A percentile compares a stretch with the other conserved stretches of the same genome.
phyloP scores from a whole-genome alignment of 306 rosid genomes.

The Glycine soja region DNA sequence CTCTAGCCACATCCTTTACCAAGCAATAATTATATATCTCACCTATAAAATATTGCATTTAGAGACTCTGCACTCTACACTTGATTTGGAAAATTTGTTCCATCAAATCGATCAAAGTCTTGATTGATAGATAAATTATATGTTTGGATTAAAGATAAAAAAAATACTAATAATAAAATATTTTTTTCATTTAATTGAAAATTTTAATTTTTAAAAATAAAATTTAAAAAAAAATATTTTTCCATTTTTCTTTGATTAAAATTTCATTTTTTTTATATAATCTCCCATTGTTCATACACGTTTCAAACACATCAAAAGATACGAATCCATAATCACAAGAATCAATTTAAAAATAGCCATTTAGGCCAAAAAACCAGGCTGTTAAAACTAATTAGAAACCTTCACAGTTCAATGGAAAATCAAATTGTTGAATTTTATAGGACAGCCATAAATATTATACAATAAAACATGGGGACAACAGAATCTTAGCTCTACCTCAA shows the following conservation, averaged over 20 bases:
- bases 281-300: neutral
- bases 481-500: neutral
- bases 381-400: neutral
- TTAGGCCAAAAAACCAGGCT: neutral
- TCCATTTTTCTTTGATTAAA: too few species aligned
- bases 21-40: neutral
- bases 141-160: neutral
- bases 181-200: too few species aligned
- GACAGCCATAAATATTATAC: neutral
- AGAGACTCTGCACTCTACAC: neutral
- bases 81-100: neutral
- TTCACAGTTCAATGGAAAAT: neutral
- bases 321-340: neutral
- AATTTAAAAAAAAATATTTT: too few species aligned
- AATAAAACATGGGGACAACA: neutral
- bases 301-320: neutral
- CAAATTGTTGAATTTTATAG: neutral
- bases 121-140: neutral
- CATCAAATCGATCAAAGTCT: neutral
- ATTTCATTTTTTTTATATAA: too few species aligned
- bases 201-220: too few species aligned
- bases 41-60: neutral
- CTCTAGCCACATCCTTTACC: neutral
- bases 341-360: neutral
- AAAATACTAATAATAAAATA: neutral